These are phyloP conservation scores for Nemania sp. DNA, from an alignment of 2,329 filamentous ascomycete species.

Conservation along the genomic window DNA sequence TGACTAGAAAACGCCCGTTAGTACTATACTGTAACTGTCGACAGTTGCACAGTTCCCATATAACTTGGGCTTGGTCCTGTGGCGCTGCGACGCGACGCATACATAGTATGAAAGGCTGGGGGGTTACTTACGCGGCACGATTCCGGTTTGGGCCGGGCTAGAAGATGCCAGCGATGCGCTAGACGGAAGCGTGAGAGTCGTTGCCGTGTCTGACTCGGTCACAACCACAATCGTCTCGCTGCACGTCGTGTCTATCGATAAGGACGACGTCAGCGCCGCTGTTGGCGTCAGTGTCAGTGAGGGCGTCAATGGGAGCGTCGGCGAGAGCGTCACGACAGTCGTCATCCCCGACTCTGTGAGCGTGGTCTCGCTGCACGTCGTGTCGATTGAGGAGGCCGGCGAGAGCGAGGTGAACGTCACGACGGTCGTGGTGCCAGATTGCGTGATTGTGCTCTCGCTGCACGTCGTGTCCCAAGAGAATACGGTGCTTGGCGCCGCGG, in stretches of 20 bases:
- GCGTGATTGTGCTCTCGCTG: conserved; percentile 39
- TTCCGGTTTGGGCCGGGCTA: conserved; percentile 25
- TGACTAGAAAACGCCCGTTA: conserved; percentile 30
- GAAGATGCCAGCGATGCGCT: conserved; percentile 25
- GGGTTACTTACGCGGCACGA: conserved; percentile 39
- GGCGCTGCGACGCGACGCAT: neutral
- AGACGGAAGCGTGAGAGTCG: conserved; percentile 28
- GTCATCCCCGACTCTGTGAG: conserved; percentile 10
- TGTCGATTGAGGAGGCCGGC: conserved; percentile 22
- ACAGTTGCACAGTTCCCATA: neutral
- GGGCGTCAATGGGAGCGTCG: neutral
- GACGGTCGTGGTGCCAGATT: conserved; percentile 35
- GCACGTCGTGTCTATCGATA: conserved; percentile 37
- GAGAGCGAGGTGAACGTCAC: conserved; percentile 28
- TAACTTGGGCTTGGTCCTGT: neutral
- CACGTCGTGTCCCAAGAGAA: conserved; percentile 40
- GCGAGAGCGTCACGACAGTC: conserved; percentile 16
- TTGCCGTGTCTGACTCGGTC: conserved; percentile 30
- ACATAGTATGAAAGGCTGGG: neutral
- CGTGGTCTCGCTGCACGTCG: conserved; percentile 30
- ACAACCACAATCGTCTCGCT: conserved; percentile 35
- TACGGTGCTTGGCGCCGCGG: conserved; percentile 29
- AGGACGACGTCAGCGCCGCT: conserved; percentile 13
- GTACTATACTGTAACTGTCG: conserved; percentile 29
- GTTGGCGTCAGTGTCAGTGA: neutral